Evolutionary conservation across 257 asterid genomes (phyloP), one percentile per base, ranked within the genome.

Genomic region (Fraxinus quadrangulata): DNA sequence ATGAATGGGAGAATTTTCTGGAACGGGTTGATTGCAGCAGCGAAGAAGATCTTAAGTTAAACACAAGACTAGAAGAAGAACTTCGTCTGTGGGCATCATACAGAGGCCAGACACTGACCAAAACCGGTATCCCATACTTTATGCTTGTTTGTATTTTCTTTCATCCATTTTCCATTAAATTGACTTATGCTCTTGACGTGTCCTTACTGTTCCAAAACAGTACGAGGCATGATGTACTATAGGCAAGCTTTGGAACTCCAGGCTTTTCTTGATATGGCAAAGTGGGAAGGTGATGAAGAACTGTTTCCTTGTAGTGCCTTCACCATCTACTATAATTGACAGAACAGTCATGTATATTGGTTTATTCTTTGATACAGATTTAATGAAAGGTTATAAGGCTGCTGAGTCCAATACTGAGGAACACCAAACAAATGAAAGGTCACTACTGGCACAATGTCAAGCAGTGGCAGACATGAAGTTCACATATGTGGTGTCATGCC

Each of bases 201-300:
- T 65, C 66, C 14, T 54, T 72, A 31, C 72, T 78, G 72, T 59
- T 34, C 21, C 75, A 70, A 70, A 77, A 21, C 82, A 94, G 99
- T 92, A 70, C 96, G 99, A 68, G 99, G 99, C 81, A 94, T 94
- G 99, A 94, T 94, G 99, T 94, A 94, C 85, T 92, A 94, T 82
- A 94, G 98, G 69, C 99, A 94, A 87, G 98, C 99, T 68, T 86
- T 94, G 88, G 99, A 94, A 84, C 96, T 94, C 77, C 98, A 94
- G 86, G 95, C 98, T 63, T 95, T 95, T 82, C 98, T 95, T 74
- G 99, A 95, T 87, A 95, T 92, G 99, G 99, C 99, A 65, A 84
- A 88, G 70, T 96, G 92, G 75, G 98, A 95, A 89, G 99, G 99
- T 94, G 75, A 74, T 49, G 79, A 76, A 17, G 13, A 67, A 74